Evolutionary conservation across 2,329 filamentous ascomycete species (phyloP).

Genomic region (Phialemoniopsis sp.): DNA sequence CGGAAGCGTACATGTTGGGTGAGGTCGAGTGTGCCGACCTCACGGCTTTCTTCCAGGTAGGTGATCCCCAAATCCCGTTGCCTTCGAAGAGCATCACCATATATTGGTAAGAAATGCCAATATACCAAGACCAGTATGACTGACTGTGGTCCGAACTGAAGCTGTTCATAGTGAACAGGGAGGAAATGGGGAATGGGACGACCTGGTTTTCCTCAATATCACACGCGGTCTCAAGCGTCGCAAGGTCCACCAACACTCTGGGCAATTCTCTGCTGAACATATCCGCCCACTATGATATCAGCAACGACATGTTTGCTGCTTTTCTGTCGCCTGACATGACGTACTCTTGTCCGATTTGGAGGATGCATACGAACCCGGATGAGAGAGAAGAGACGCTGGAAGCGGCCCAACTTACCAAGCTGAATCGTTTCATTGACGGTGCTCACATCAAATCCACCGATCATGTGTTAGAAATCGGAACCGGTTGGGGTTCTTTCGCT

Average conservation of each 20-base stretch:
- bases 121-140: too few relatives aligned
- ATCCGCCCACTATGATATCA: slow-evolving; percentile 71
- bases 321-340: slow-evolving; percentile 75
- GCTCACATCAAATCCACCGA: slow-evolving; percentile 60
- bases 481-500: slow-evolving; percentile 71
- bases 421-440: slow-evolving; percentile 61
- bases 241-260: slow-evolving; percentile 52
- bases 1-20: slow-evolving; percentile 69
- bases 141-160: slow-evolving; percentile 19
- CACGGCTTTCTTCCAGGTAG: slow-evolving; percentile 63
- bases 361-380: slow-evolving; percentile 31
- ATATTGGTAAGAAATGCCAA: too few relatives aligned
- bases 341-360: slow-evolving; percentile 69
- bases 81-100: too few relatives aligned
- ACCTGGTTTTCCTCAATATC: slow-evolving; percentile 58
- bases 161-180: slow-evolving; percentile 69
- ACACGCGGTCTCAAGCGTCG: slow-evolving; percentile 52
- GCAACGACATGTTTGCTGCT: slow-evolving; percentile 71
- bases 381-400: slow-evolving; percentile 54
- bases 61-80: slow-evolving; percentile 5
- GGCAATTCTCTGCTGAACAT: slow-evolving; percentile 61
- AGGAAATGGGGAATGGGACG: slow-evolving; percentile 58
- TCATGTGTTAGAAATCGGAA: slow-evolving; percentile 71
- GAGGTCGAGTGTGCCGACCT: slow-evolving; percentile 65
- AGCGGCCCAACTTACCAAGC: slow-evolving; percentile 63